These are phyloP conservation scores for Adansonia madagascariensis DNA, from an alignment of 441 rosid species.

Conservation along the genomic window DNA sequence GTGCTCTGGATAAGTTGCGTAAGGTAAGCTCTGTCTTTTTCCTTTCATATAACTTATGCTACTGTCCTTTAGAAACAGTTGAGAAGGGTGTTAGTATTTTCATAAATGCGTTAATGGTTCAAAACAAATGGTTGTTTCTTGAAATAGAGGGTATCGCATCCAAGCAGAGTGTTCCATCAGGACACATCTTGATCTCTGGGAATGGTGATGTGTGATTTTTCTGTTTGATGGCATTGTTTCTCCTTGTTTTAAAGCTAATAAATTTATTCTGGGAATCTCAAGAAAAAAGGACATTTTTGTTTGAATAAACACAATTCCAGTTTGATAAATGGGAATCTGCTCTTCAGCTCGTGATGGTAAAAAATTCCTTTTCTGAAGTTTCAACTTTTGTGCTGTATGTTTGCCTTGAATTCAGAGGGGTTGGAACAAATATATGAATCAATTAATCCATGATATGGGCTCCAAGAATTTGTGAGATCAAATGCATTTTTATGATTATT, in stretches of 20 bases:
- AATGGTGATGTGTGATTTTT: slow-evolving; percentile 7
- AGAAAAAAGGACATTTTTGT: background rate
- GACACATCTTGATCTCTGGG: background rate
- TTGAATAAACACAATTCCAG: background rate
- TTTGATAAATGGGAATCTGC: slow-evolving; percentile 9
- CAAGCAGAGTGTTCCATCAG: background rate
- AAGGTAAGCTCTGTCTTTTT: slow-evolving; percentile 63
- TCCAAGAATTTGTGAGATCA: background rate
- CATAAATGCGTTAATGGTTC: background rate
- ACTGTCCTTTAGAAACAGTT: slow-evolving; percentile 9
- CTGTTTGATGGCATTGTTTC: background rate
- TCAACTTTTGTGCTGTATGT: slow-evolving; percentile 12
- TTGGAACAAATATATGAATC: background rate
- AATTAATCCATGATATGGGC: slow-evolving; percentile 5
- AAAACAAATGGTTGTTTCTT: slow-evolving; percentile 14
- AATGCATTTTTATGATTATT: slow-evolving; percentile 1
- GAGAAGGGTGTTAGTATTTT: background rate
- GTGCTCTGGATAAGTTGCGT: slow-evolving; percentile 90
- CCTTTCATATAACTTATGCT: slow-evolving; percentile 22
- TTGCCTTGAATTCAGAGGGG: slow-evolving; percentile 15
- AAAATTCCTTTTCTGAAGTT: background rate
- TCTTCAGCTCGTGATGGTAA: background rate
- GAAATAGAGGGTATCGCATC: slow-evolving; percentile 6
- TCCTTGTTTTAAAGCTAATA: background rate
- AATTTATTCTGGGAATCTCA: background rate